Evolutionary conservation across 192 early-diverging fungal genomes (phyloP).

Genomic region (Rhizophagus prolifer): DNA sequence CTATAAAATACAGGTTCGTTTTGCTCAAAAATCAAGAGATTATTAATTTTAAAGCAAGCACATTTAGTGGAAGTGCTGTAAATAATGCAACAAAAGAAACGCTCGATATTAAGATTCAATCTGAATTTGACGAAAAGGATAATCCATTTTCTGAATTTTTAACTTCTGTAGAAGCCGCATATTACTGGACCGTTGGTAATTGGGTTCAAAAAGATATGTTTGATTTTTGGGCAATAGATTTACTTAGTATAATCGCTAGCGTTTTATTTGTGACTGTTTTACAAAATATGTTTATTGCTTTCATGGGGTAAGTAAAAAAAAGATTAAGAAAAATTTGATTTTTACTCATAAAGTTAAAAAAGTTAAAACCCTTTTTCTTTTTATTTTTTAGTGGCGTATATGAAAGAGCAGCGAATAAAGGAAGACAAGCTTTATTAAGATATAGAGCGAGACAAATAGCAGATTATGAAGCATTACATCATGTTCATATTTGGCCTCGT

Average conservation of each 20-base stretch:
- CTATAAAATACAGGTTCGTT: not conserved
- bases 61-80: not conserved
- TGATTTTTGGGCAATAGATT: not conserved
- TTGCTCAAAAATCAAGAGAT: not conserved
- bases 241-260: not conserved
- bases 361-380: not conserved
- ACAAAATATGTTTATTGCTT: constrained; percentile 6
- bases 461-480: constrained; percentile 5
- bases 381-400: not conserved
- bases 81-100: not conserved
- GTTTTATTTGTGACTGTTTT: not conserved
- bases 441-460: not conserved
- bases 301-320: not conserved
- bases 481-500: not conserved
- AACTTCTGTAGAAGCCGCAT: not conserved
- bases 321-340: too few species aligned
- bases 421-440: not conserved
- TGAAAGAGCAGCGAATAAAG: not conserved
- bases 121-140: not conserved
- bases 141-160: not conserved
- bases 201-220: not conserved
- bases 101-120: not conserved
- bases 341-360: not conserved
- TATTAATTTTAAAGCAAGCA: not conserved
- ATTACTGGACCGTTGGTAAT: not conserved